Evolutionary conservation across 2,329 filamentous ascomycete genomes (phyloP), one percentile per base, ranked within the genome.

Genomic region (Sporothrix humicola): DNA sequence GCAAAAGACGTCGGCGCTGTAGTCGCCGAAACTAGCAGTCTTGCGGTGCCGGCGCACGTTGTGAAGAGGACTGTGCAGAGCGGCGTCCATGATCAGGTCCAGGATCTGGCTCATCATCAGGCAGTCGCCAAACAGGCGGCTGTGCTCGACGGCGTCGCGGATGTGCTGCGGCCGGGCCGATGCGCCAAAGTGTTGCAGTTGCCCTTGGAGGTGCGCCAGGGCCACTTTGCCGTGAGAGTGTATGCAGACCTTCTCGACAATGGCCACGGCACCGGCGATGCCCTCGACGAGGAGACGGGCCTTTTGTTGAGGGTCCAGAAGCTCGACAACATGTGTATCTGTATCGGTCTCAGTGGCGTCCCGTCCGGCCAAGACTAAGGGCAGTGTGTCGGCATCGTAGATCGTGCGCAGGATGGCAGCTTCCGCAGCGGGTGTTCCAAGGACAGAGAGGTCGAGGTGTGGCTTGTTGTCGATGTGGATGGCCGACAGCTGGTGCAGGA

Each of bases 201-300:
- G 79, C 8, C 78, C 76, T 1, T 75, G 74, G 31, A 83, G 73
- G 1, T 77, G 15, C 8, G 73, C 61, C 3, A 65, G 65, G 0
- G 79, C 78, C 0, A 81, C 63, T 3, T 12, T 69, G 75, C 2
- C 76, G 69, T 10, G 73, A 69, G 15, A 3, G 8, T 59, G 61
- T 26, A 59, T 54, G 20, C 73, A 74, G 5, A 82, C 75, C 6
- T 75, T 76, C 42, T 75, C 75, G 69, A 80, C 79, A 59, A 83
- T 66, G 73, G 79, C 69, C 13, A 81, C 78, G 63, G 81, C 78
- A 52, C 80, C 81, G 0, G 81, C 79, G 37, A 83, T 77, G 70
- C 81, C 82, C 74, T 82, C 79, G 17, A 80, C 78, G 52, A 82
- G 80, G 52, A 83, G 76, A 26, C 77, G 78, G 3, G 79, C 79